Evolutionary conservation across 441 rosid species (phyloP).

Genomic region (Mallotus repandus): DNA sequence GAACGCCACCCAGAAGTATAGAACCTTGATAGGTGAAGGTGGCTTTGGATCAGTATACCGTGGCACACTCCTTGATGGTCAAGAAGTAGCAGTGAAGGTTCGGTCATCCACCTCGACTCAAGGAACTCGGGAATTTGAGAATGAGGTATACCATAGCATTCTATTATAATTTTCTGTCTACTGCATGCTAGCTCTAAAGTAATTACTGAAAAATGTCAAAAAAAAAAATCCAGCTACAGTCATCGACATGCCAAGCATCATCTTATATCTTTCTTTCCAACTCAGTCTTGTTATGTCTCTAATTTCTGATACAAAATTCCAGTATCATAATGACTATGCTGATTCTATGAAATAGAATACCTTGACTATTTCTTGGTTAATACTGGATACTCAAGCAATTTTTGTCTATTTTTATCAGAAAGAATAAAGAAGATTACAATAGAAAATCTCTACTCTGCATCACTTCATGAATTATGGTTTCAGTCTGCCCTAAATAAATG

Average conservation of each 20-base stretch:
- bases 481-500: not conserved
- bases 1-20: constrained; percentile 49
- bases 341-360: constrained; percentile 6
- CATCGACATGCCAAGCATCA: not conserved
- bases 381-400: not conserved
- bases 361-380: not conserved
- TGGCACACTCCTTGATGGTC: constrained; percentile 62
- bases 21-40: constrained; percentile 70
- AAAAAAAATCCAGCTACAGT: not conserved
- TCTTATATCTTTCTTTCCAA: too few relatives aligned
- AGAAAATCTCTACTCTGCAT: not conserved
- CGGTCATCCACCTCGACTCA: constrained; percentile 74
- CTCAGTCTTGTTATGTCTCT: not conserved
- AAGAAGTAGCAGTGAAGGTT: constrained; percentile 82
- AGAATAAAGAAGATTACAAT: not conserved
- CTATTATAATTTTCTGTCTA: not conserved
- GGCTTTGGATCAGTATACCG: constrained; percentile 73
- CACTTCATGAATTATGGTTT: not conserved
- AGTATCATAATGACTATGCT: not conserved
- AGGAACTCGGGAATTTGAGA: constrained; percentile 73
- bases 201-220: not conserved
- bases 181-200: not conserved
- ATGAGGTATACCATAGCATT: constrained; percentile 47
- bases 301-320: not conserved
- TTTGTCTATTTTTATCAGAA: not conserved